Conservation (phyloP, 2,329 filamentous ascomycete genomes). For the Pseudogymnoascus sp. region DNA sequence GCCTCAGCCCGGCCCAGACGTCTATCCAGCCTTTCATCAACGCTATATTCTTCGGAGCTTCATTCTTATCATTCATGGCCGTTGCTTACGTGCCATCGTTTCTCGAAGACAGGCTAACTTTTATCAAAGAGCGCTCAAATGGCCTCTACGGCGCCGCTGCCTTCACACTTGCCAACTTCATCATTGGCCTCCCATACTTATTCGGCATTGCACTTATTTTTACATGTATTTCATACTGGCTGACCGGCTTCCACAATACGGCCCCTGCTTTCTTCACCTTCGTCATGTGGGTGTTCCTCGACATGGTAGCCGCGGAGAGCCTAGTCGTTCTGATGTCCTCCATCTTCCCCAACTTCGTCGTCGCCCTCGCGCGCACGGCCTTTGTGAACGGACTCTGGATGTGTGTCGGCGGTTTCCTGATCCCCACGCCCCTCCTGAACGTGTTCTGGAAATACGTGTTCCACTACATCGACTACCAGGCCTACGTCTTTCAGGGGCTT, state of each 20-base stretch:
- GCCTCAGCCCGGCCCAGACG: conserved; percentile 59
- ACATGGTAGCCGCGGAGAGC: conserved; percentile 76
- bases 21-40: conserved; percentile 80
- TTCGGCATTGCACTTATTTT: conserved; percentile 70
- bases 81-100: conserved; percentile 81
- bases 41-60: conserved; percentile 68
- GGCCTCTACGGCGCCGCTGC: conserved; percentile 70
- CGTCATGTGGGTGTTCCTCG: conserved; percentile 79
- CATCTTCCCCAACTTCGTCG: conserved; percentile 72
- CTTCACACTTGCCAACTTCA: conserved; percentile 72
- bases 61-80: conserved; percentile 76
- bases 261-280: conserved; percentile 66
- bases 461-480: conserved; percentile 83
- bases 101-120: conserved; percentile 69
- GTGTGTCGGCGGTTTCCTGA: conserved; percentile 77
- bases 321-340: conserved; percentile 71
- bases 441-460: conserved; percentile 83
- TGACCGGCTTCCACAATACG: conserved; percentile 65
- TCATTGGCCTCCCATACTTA: conserved; percentile 75
- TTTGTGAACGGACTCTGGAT: conserved; percentile 90
- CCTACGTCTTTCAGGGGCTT: conserved; percentile 85
- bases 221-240: conserved; percentile 71
- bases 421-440: conserved; percentile 65
- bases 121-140: conserved; percentile 72
- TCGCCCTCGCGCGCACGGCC: conserved; percentile 70